These are phyloP conservation scores for Aspergillus amoenus DNA, from an alignment of 2,329 filamentous ascomycete species.

Conservation along the genomic window DNA sequence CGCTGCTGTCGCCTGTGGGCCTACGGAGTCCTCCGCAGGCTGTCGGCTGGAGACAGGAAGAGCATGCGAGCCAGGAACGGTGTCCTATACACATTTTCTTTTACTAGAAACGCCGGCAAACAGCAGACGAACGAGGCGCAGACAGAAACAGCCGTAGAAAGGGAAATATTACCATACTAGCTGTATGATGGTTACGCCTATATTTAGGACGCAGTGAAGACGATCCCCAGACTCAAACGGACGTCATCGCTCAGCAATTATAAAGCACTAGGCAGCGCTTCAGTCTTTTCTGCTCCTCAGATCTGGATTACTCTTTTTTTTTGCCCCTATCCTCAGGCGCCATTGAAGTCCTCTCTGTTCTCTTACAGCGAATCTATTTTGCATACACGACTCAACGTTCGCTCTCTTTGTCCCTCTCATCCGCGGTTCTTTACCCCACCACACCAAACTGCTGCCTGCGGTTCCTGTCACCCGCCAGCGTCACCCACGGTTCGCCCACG, in stretches of 20 bases:
- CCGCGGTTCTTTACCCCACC: constrained; percentile 15
- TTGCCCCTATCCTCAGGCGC: not conserved
- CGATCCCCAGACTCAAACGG: constrained; percentile 3
- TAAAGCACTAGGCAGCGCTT: constrained; percentile 3
- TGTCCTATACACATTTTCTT: not conserved
- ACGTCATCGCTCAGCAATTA: constrained; percentile 11
- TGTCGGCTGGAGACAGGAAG: not conserved
- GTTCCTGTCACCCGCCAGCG: constrained; percentile 35
- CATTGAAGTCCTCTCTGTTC: not conserved
- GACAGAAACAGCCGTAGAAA: not conserved
- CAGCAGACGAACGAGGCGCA: constrained; percentile 1
- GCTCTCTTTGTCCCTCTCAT: not conserved
- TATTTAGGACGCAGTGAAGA: not conserved
- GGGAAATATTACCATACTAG: constrained; percentile 9
- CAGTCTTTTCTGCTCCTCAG: not conserved
- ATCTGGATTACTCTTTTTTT: not conserved
- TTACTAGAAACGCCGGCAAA: not conserved
- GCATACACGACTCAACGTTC: not conserved
- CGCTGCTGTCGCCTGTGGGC: not conserved
- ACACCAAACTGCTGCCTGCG: constrained; percentile 18
- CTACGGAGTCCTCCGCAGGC: not conserved
- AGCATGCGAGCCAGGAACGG: not conserved
- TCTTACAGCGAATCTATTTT: not conserved
- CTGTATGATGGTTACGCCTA: constrained; percentile 2
- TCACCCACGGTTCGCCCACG: constrained; percentile 36